These are phyloP conservation scores for Chalciporus pseudorubinellus DNA, from an alignment of 768 basidiomycete genomes.

Conservation along the genomic window DNA sequence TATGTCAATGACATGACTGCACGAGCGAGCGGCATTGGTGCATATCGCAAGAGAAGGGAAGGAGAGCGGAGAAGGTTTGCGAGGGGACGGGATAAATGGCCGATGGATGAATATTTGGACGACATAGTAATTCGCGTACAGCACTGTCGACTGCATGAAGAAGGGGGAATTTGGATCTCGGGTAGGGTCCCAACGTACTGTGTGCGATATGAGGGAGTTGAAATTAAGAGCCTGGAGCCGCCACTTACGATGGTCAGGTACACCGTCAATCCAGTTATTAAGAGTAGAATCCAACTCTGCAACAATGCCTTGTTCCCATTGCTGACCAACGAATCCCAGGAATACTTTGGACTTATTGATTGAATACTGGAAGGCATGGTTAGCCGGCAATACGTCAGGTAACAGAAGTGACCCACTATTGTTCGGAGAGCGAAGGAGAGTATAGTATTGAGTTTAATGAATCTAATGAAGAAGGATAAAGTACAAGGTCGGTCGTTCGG, in stretches of 20 bases:
- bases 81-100: constrained; percentile 69
- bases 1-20: constrained; percentile 66
- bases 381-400: background rate
- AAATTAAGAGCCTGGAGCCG: background rate
- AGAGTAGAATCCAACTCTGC: constrained; percentile 72
- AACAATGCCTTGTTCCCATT: constrained; percentile 66
- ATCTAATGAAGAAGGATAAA: constrained; percentile 51
- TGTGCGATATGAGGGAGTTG: constrained; percentile 10
- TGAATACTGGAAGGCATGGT: constrained; percentile 51
- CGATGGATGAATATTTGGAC: constrained; percentile 73
- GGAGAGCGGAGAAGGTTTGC: constrained; percentile 44
- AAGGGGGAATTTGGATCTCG: constrained; percentile 34
- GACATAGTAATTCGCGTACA: constrained; percentile 55
- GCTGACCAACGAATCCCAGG: constrained; percentile 45
- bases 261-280: constrained; percentile 71
- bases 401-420: constrained; percentile 40
- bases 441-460: constrained; percentile 60
- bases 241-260: constrained; percentile 47
- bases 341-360: constrained; percentile 61
- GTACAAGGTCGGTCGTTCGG: constrained; percentile 56
- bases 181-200: constrained; percentile 46
- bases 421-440: constrained; percentile 61
- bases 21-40: constrained; percentile 79
- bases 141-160: constrained; percentile 48
- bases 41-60: constrained; percentile 78